These are phyloP conservation scores for Arabis alpina DNA, from an alignment of 345 rosid species.

Conservation along the genomic window DNA sequence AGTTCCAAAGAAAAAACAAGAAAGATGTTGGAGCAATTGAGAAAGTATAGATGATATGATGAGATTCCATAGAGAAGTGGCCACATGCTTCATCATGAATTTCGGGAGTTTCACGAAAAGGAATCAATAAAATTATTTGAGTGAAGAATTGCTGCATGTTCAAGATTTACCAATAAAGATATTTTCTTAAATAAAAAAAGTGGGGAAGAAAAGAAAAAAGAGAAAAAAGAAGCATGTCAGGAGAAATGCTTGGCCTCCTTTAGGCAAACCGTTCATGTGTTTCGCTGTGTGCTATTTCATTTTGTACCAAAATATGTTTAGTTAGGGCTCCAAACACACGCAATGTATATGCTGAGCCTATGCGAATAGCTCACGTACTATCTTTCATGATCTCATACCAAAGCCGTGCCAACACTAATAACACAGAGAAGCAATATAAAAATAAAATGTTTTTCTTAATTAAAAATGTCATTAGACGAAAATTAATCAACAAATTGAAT, in stretches of 20 bases:
- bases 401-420: too few relatives aligned
- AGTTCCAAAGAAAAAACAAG: background rate
- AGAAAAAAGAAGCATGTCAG: constrained; percentile 27
- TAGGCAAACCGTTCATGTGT: constrained; percentile 33
- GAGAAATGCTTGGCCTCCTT: constrained; percentile 37
- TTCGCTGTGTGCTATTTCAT: constrained; percentile 17
- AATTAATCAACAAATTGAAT: too few relatives aligned
- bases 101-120: constrained; percentile 34
- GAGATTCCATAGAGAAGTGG: constrained; percentile 34
- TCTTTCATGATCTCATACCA: constrained; percentile 1
- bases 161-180: constrained; percentile 35
- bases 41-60: constrained; percentile 30
- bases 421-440: too few relatives aligned
- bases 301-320: constrained; percentile 24
- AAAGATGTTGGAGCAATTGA: constrained; percentile 4
- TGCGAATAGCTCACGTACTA: constrained; percentile 15
- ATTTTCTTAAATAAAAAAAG: too few relatives aligned
- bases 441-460: too few relatives aligned
- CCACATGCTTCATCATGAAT: constrained; percentile 40
- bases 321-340: constrained; percentile 32
- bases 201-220: background rate
- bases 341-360: constrained; percentile 23
- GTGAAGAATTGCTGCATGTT: constrained; percentile 38
- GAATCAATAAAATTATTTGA: constrained; percentile 29
- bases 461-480: too few relatives aligned